Base-by-base conservation (phyloP, 345 rosid species). In the Hevea brasiliensis region DNA sequence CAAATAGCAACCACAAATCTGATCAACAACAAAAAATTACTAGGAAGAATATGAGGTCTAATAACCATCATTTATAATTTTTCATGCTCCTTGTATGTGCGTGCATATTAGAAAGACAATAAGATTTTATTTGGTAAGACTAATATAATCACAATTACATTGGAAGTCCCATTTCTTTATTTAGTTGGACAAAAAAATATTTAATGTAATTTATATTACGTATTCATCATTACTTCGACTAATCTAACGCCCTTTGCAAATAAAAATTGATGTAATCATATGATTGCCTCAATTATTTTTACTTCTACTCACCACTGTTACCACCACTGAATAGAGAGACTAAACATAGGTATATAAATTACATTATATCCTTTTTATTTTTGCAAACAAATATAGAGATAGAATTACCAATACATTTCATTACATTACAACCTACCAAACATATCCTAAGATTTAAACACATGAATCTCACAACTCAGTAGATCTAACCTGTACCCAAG, bases 401-500 rank as follows among this genome's bases (percentile, higher is more conserved):
- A 44, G 47, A 7, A 44, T 44, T 44, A 44, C 47, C 47, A 44
- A 7, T 8, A 44, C 13, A 11, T 8, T 41, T 4, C 44, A 41
- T 11, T 7, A 44, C 13, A 44, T 7, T 7, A 44, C 47, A 50
- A 15, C 55, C 55, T 50, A 50, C 55, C 55, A 47, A 47, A 47
- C 51, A 50, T 50, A 50, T 14, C 55, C 55, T 50, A 50, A 20
- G 55, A 50, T 50, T 20, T 32, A 32, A 32, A 1, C 37, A 2
- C 37, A 32, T 1, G 4, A 13, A 48, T 29, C 0, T 26, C n/a
- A 42, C 35, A 75, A 29, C 65, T 27, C 63, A 68, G 61, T 64
- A 74, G 64, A 73, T 21, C 23, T 50, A 29, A 67, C 17, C 24
- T 70, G 47, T 24, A 66, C 29, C 56, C 27, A 42, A 29, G 61